Percentiles rank a stretch among this genome's conserved stretches.
Evolutionary conservation across 805 yeast species (phyloP).

Genomic region (Nakazawaea siamensis): DNA sequence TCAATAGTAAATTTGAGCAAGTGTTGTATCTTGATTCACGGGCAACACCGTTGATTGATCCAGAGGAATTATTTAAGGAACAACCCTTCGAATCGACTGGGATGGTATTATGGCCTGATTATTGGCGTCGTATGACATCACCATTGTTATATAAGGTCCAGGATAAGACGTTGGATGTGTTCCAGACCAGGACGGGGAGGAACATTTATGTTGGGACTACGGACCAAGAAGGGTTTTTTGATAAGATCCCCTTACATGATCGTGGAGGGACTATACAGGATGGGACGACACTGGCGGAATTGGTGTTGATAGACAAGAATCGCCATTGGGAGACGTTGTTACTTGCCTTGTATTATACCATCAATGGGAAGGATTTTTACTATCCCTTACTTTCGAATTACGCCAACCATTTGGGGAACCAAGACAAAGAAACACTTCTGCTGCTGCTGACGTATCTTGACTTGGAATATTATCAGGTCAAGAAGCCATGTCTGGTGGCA

Average conservation of each 20-base stretch:
- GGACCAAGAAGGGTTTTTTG: constrained; percentile 15
- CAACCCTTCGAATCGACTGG: constrained; percentile 41
- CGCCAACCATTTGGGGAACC: constrained; percentile 54
- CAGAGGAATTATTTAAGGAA: constrained; percentile 24
- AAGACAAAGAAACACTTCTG: constrained; percentile 73
- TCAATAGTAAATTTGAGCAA: constrained; percentile 37
- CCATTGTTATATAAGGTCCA: constrained; percentile 42
- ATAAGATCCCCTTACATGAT: constrained; percentile 46
- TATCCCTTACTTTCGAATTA: constrained; percentile 56
- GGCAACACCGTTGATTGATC: constrained; percentile 33
- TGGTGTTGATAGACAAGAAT: constrained; percentile 47
- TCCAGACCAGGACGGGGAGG: constrained; percentile 1
- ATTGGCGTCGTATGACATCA: constrained; percentile 63
- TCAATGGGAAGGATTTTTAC: constrained; percentile 52
- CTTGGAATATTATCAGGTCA: constrained; percentile 45
- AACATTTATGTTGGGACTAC: constrained; percentile 24
- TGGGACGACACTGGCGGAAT: constrained; percentile 65
- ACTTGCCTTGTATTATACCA: constrained; percentile 56
- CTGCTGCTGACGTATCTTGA: constrained; percentile 51
- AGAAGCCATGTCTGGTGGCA: constrained; percentile 30
- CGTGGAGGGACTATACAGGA: constrained; percentile 63
- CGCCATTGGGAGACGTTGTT: constrained; percentile 50
- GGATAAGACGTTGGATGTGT: constrained; percentile 17
- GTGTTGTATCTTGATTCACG: constrained; percentile 38
- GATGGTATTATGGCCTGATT: constrained; percentile 68